Evolutionary conservation across 257 asterid species (phyloP), one percentile per base, ranked within the genome.

Genomic region (Echium plantagineum): DNA sequence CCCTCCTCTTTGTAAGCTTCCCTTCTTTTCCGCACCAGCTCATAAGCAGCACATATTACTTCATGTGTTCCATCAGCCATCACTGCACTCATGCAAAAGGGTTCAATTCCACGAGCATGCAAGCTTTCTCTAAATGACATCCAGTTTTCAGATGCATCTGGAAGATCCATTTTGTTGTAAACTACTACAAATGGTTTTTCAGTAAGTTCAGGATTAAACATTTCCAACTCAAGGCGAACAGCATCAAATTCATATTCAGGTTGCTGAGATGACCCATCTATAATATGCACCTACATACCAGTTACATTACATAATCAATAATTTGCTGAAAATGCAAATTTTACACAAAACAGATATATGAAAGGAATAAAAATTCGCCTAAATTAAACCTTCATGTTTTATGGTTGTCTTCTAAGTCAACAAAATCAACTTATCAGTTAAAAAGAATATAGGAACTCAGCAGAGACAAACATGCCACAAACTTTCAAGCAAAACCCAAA

Each of bases 141-240:
- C 97, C 99, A 93, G 5, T 83, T 88, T 64, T 83, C 87, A 55
- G 72, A 71, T 10, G 97, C 94, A 55, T 88, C 98, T 0, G 91
- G 97, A 64, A 93, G 81, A 77, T 89, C 98, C 98, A 89, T 93
- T 75, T 93, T 93, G 81, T 93, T 93, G 62, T 58, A 93, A 42
- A 77, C 97, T 35, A 93, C 96, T 64, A 93, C 22, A 70, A 64
- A 93, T 52, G 95, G 94, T 80, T 93, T 93, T 67, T 81, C 89
- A 66, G 87, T 73, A 68, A 93, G 89, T 65, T 89, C 96, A 8
- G 99, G 99, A 66, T 68, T 86, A 63, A 93, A 93, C 95, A 93
- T 81, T 80, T 93, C 99, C 83, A 93, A 76, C 78, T 93, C 99
- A 48, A 89, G 96, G 51, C 97, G 96, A 68, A 93, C 84, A n/a